These are phyloP conservation scores for Ophiostoma himal-ulmi DNA, from an alignment of 2,329 filamentous ascomycete genomes.

Conservation along the genomic window DNA sequence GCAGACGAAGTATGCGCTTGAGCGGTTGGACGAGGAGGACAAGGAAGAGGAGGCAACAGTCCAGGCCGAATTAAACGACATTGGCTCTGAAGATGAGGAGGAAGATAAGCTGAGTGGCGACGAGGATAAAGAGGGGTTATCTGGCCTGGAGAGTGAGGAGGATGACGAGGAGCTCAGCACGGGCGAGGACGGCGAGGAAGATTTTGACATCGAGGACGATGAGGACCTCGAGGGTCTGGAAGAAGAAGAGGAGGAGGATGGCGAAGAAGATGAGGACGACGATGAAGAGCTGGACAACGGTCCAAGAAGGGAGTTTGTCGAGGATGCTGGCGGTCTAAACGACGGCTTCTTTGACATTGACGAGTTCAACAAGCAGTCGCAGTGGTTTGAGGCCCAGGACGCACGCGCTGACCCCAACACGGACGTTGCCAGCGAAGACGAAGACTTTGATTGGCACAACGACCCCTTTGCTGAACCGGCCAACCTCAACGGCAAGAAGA, in stretches of 20 bases:
- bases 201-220: slow-evolving; percentile 34
- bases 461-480: slow-evolving; percentile 55
- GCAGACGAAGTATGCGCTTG: slow-evolving; percentile 44
- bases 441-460: slow-evolving; percentile 72
- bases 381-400: slow-evolving; percentile 83
- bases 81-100: slow-evolving; percentile 26
- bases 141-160: slow-evolving; percentile 17
- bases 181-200: slow-evolving; percentile 27
- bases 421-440: slow-evolving; percentile 70
- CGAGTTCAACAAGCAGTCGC: slow-evolving; percentile 90
- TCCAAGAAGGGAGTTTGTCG: slow-evolving; percentile 51
- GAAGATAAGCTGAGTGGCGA: slow-evolving; percentile 29
- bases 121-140: slow-evolving; percentile 31
- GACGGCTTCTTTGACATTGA: slow-evolving; percentile 98
- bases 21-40: slow-evolving; percentile 44
- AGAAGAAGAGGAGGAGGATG: slow-evolving; percentile 30
- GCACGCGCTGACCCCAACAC: slow-evolving; percentile 67
- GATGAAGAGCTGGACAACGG: slow-evolving; percentile 47
- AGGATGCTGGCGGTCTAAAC: slow-evolving; percentile 80
- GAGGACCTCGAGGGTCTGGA: slow-evolving; percentile 25
- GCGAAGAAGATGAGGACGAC: slow-evolving; percentile 36
- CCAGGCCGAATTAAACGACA: slow-evolving; percentile 32
- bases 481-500: slow-evolving; percentile 19
- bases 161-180: slow-evolving; percentile 29
- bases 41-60: slow-evolving; percentile 33